Percentiles rank a stretch among this genome's conserved stretches.
Evolutionary conservation across 257 asterid genomes (phyloP).

Genomic region (Przewalskia tangutica): DNA sequence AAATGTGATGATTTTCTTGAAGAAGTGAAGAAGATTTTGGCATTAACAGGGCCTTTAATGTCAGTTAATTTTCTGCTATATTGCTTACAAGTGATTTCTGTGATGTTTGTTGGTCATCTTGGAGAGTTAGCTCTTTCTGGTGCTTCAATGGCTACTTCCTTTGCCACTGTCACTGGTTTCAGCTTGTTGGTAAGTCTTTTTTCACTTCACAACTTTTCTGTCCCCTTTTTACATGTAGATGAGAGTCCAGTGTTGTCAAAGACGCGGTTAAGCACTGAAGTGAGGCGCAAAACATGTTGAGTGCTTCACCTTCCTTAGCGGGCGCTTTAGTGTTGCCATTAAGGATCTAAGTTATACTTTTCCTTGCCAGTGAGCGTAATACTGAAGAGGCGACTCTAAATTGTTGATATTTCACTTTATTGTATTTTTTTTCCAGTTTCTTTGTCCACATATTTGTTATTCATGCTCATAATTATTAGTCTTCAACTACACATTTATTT

Average conservation of each 20-base stretch:
- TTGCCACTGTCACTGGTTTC: conserved; percentile 17
- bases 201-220: background rate
- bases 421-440: background rate
- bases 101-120: conserved; percentile 18
- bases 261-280: background rate
- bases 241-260: background rate
- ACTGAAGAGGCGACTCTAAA: background rate
- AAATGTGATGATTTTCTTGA: background rate
- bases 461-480: background rate
- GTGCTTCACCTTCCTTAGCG: background rate
- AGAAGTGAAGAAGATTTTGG: conserved; percentile 13
- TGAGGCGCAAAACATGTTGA: background rate
- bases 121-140: conserved; percentile 18
- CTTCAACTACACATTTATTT: background rate
- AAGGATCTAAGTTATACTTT: background rate
- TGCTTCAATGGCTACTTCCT: conserved; percentile 20
- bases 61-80: conserved; percentile 1
- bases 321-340: background rate
- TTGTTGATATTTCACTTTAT: background rate
- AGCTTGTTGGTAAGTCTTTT: conserved; percentile 12
- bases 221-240: background rate
- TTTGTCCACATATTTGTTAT: background rate
- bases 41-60: conserved; percentile 14
- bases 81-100: conserved; percentile 11
- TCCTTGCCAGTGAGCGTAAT: background rate